A percentile compares a stretch with the other conserved stretches of the same genome.
These are phyloP conservation scores for Xylariaceae sp. DNA, from an alignment of 2,329 filamentous ascomycete species.

Conservation along the genomic window DNA sequence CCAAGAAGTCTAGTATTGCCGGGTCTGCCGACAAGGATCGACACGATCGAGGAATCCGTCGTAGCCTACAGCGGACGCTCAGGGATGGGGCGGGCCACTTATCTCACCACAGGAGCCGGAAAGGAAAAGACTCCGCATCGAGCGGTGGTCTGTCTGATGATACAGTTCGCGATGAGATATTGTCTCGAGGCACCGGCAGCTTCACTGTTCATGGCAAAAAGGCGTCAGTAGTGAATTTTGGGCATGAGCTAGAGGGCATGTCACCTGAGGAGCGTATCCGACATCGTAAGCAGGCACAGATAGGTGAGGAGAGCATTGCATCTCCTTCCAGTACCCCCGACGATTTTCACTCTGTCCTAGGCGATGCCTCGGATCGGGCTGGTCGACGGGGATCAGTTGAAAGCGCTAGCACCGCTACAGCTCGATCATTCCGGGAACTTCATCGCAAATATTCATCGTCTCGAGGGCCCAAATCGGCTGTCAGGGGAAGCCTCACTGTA, in stretches of 20 bases:
- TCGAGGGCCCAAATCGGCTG: slow-evolving; percentile 39
- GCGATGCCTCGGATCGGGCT: slow-evolving; percentile 36
- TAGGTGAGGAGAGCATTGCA: slow-evolving; percentile 31
- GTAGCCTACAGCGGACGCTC: slow-evolving; percentile 85
- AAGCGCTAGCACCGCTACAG: slow-evolving; percentile 64
- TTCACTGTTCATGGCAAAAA: slow-evolving; percentile 99
- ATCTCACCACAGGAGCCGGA: slow-evolving; percentile 67
- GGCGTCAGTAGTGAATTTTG: slow-evolving; percentile 94
- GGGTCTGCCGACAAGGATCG: slow-evolving; percentile 36
- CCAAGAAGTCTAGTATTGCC: slow-evolving; percentile 31
- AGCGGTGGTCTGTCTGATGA: slow-evolving; percentile 52
- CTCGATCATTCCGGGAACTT: slow-evolving; percentile 59
- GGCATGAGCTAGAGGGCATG: slow-evolving; percentile 80
- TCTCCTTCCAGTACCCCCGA: slow-evolving; percentile 38
- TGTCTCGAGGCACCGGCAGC: slow-evolving; percentile 76
- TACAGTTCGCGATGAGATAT: slow-evolving; percentile 55
- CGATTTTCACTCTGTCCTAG: slow-evolving; percentile 51
- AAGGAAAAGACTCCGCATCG: slow-evolving; percentile 68
- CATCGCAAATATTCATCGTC: slow-evolving; percentile 56
- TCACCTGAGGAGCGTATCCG: slow-evolving; percentile 68
- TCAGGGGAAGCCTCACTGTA: slow-evolving; percentile 39
- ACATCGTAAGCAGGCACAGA: slow-evolving; percentile 51
- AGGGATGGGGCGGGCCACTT: slow-evolving; percentile 70
- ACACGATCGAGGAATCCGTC: slow-evolving; percentile 63
- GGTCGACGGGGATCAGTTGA: slow-evolving; percentile 58